phyloP scores from a whole-genome alignment of 2,329 filamentous ascomycete genomes.

The Neopestalotiopsis clavispora region DNA sequence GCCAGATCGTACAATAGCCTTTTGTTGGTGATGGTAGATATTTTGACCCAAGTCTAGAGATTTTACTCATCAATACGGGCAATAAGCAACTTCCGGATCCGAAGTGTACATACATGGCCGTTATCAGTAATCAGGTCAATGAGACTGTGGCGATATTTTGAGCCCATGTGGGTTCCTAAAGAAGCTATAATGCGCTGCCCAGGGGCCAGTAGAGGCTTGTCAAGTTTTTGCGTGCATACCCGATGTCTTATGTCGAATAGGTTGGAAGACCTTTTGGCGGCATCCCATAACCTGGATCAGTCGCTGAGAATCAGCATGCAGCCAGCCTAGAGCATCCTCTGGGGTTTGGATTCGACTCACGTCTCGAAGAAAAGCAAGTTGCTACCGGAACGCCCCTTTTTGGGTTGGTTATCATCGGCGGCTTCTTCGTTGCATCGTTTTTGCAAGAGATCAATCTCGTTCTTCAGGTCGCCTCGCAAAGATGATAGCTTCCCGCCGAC shows the following conservation, averaged over 20 bases:
- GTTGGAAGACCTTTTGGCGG: slow-evolving; percentile 32
- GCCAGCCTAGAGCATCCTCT: background rate
- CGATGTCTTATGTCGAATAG: slow-evolving; percentile 35
- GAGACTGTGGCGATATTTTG: slow-evolving; percentile 27
- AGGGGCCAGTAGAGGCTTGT: slow-evolving; percentile 32
- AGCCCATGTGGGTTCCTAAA: slow-evolving; percentile 29
- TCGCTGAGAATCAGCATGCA: background rate
- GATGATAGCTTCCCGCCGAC: slow-evolving; percentile 11
- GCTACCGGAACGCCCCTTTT: slow-evolving; percentile 16
- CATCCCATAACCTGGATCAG: slow-evolving; percentile 35
- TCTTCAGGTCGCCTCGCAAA: slow-evolving; percentile 13
- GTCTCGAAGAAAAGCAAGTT: slow-evolving; percentile 26
- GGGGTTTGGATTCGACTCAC: background rate
- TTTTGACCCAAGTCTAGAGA: slow-evolving; percentile 34
- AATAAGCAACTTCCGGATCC: background rate
- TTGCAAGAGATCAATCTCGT: slow-evolving; percentile 14
- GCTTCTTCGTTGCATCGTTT: background rate
- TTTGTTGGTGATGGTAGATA: slow-evolving; percentile 37
- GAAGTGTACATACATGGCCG: slow-evolving; percentile 21
- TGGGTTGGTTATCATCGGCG: background rate
- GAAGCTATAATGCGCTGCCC: slow-evolving; percentile 35
- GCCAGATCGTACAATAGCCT: slow-evolving; percentile 36
- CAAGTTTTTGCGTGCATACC: slow-evolving; percentile 30
- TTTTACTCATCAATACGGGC: too few species aligned
- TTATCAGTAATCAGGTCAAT: slow-evolving; percentile 36